A percentile compares a stretch with the other conserved stretches of the same genome.
These are phyloP conservation scores for Penium margaritaceum DNA, from an alignment of 139 green algal genomes.

Conservation along the genomic window DNA sequence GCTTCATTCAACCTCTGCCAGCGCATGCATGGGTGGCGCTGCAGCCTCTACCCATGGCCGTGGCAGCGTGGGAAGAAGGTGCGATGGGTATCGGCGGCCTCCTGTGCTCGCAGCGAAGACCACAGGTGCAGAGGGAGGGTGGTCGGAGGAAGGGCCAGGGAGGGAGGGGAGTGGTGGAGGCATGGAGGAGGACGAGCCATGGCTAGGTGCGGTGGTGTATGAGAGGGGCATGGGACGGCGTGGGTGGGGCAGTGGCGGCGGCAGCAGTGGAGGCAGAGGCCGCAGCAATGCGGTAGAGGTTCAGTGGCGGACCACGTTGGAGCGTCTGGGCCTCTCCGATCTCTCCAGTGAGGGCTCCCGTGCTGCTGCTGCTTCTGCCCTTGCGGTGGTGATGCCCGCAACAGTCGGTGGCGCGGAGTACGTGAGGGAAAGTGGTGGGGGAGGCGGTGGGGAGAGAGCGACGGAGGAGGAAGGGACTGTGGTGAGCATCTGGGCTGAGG, in stretches of 20 bases:
- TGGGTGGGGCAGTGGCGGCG: too few relatives aligned
- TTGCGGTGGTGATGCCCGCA: constrained; percentile 5
- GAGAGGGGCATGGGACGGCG: not conserved
- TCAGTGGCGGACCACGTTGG: constrained; percentile 28
- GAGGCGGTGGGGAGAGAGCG: not conserved
- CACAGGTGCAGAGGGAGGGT: too few relatives aligned
- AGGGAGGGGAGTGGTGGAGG: too few relatives aligned
- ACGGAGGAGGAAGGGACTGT: constrained; percentile 6
- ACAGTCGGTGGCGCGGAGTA: not conserved
- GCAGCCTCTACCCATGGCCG: too few relatives aligned
- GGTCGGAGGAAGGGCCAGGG: too few relatives aligned
- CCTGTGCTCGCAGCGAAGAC: too few relatives aligned
- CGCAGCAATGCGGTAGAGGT: constrained; percentile 12
- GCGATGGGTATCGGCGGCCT: too few relatives aligned
- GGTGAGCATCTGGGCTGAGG: constrained; percentile 29
- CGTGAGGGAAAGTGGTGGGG: not conserved
- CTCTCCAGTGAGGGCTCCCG: constrained; percentile 21
- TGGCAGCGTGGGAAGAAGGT: too few relatives aligned
- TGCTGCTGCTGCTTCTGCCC: not conserved
- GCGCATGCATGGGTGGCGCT: too few relatives aligned
- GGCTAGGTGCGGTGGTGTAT: constrained; percentile 29
- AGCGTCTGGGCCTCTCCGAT: constrained; percentile 22
- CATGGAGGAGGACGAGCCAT: constrained; percentile 21
- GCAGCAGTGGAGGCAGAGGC: too few relatives aligned
- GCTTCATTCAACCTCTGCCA: too few relatives aligned